Conservation (phyloP, 495 filamentous ascomycete species). For the Talaromyces liani region DNA sequence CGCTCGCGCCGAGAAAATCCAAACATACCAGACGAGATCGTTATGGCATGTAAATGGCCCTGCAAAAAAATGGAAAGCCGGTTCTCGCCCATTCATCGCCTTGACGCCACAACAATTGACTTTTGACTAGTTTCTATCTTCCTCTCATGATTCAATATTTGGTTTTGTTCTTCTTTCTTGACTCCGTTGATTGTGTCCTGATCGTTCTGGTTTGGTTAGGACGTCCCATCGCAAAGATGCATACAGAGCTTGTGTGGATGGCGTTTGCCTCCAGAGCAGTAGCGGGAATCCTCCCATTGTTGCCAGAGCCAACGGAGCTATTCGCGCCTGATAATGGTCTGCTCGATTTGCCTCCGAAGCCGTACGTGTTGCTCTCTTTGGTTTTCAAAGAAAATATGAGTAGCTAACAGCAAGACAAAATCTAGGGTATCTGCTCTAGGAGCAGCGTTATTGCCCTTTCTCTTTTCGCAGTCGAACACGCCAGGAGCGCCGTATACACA, state of each 20-base stretch:
- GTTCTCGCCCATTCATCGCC: not conserved
- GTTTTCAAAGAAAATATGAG: no score
- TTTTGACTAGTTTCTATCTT: not conserved
- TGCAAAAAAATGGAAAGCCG: not conserved
- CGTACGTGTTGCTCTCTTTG: not conserved
- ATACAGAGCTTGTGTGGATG: constrained; percentile 8
- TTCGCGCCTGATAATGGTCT: constrained; percentile 3
- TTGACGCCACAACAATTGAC: not conserved
- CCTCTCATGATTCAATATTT: not conserved
- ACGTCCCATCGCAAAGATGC: not conserved
- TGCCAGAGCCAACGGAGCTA: constrained; percentile 2
- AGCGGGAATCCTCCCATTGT: constrained; percentile 1
- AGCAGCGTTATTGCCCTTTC: not conserved
- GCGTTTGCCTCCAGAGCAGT: constrained; percentile 7
- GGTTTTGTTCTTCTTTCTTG: not conserved
- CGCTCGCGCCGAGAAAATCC: not conserved
- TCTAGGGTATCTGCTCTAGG: not conserved
- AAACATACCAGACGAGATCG: not conserved
- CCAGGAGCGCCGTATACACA: not conserved
- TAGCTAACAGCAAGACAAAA: not conserved
- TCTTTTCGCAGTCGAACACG: not conserved
- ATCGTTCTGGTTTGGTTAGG: not conserved
- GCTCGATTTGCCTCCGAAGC: not conserved
- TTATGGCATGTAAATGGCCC: not conserved
- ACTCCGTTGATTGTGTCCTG: not conserved